Evolutionary conservation across 2,329 filamentous ascomycete species (phyloP).

Genomic region (Ustilaginoidea virens): DNA sequence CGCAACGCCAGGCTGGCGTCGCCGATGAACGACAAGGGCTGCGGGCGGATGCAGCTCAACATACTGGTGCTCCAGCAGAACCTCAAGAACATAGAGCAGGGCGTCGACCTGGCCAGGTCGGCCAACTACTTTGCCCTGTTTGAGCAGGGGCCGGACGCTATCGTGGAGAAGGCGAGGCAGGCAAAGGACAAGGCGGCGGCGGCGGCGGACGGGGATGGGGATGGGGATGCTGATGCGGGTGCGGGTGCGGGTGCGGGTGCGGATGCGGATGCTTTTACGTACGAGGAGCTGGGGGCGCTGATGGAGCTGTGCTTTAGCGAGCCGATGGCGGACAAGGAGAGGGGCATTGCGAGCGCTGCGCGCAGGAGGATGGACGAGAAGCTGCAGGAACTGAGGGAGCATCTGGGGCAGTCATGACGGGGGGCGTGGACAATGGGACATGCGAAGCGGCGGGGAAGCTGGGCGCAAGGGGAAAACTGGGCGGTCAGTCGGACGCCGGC

Average conservation of each 20-base stretch:
- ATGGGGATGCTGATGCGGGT: conserved; percentile 50
- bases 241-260: conserved; percentile 24
- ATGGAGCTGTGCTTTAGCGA: conserved; percentile 56
- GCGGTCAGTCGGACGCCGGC: neutral
- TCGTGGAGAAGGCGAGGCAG: conserved; percentile 46
- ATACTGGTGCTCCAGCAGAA: conserved; percentile 93
- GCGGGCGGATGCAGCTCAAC: conserved; percentile 81
- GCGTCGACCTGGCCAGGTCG: conserved; percentile 46
- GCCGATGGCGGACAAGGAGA: conserved; percentile 47
- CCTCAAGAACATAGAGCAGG: conserved; percentile 76
- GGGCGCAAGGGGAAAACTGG: too few relatives aligned
- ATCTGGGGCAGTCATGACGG: conserved; percentile 49
- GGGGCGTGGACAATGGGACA: too few relatives aligned
- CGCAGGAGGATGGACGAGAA: conserved; percentile 57
- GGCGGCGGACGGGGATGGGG: conserved; percentile 28
- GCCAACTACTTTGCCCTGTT: conserved; percentile 57
- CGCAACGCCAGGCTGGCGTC: conserved; percentile 54
- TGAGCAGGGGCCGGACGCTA: conserved; percentile 45
- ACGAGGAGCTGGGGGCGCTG: conserved; percentile 50
- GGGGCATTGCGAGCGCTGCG: conserved; percentile 51
- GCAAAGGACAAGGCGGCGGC: conserved; percentile 20
- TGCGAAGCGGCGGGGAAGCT: too few relatives aligned
- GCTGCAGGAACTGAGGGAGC: conserved; percentile 53
- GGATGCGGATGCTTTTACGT: conserved; percentile 34
- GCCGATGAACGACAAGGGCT: conserved; percentile 73